These are phyloP conservation scores for Boletellus ananiceps DNA, from an alignment of 768 basidiomycete species.

Conservation along the genomic window DNA sequence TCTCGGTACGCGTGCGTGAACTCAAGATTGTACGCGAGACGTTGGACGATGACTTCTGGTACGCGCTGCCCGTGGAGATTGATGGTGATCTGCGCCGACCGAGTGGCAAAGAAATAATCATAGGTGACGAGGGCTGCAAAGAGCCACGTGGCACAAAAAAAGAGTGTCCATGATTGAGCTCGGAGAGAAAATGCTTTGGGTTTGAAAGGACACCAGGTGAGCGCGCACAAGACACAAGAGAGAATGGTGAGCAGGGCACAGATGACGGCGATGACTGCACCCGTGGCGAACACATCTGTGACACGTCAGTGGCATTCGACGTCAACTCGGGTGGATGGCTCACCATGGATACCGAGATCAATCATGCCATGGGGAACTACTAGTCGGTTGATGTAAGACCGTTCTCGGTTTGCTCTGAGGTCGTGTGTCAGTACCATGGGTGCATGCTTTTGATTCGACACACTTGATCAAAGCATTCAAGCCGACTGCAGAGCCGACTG, in stretches of 20 bases:
- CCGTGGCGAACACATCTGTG: slow-evolving; percentile 39
- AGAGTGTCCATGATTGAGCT: slow-evolving; percentile 36
- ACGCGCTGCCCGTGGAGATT: slow-evolving; percentile 36
- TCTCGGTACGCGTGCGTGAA: slow-evolving; percentile 41
- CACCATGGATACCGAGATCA: slow-evolving; percentile 13
- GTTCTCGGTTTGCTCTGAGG: slow-evolving; percentile 12
- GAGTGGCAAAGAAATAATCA: slow-evolving; percentile 43
- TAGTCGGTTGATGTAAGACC: slow-evolving; percentile 7
- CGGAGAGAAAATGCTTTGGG: slow-evolving; percentile 14
- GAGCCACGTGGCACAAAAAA: slow-evolving; percentile 43
- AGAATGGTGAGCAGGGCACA: slow-evolving; percentile 33
- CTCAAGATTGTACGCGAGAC: slow-evolving; percentile 35
- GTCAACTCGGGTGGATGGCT: background rate
- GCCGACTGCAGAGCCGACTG: slow-evolving; percentile 18
- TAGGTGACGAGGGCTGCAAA: slow-evolving; percentile 47
- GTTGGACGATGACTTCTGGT: slow-evolving; percentile 34
- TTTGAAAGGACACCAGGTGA: slow-evolving; percentile 15
- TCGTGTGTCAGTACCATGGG: background rate
- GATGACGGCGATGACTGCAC: slow-evolving; percentile 34
- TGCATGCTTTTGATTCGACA: background rate
- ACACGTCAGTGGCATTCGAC: background rate
- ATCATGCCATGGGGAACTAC: slow-evolving; percentile 6
- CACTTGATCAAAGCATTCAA: slow-evolving; percentile 22
- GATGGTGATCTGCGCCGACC: slow-evolving; percentile 42
- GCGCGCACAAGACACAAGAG: slow-evolving; percentile 24